Evolutionary conservation across 306 rosid species (phyloP).

Genomic region (Cucumis sativus): Cucumber_9930_V3 NC_026659.2:15896501-15897000

Average conservation of each 20-base stretch:
- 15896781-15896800: conserved; percentile 36
- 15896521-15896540: conserved; percentile 38
- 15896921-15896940: conserved; percentile 37
- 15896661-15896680: not conserved
- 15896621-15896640: conserved; percentile 29
- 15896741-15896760: conserved; percentile 28
- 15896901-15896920: conserved; percentile 59
- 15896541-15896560: conserved; percentile 76
- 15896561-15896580: conserved; percentile 48
- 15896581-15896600: conserved; percentile 47
- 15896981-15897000: conserved; percentile 74
- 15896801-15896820: conserved; percentile 72
- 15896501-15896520: conserved; percentile 28
- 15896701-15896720: not conserved
- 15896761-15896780: conserved; percentile 43
- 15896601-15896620: conserved; percentile 41
- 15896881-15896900: conserved; percentile 59
- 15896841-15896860: conserved; percentile 75
- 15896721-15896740: not conserved
- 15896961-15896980: conserved; percentile 63
- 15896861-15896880: conserved; percentile 83
- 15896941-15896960: conserved; percentile 55
- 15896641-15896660: conserved; percentile 30
- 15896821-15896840: conserved; percentile 60
- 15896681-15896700: not conserved